A percentile compares a stretch with the other conserved stretches of the same genome.
These are phyloP conservation scores for Maudiozyma barnettii DNA, from an alignment of 805 yeast genomes.

Conservation along the genomic window DNA sequence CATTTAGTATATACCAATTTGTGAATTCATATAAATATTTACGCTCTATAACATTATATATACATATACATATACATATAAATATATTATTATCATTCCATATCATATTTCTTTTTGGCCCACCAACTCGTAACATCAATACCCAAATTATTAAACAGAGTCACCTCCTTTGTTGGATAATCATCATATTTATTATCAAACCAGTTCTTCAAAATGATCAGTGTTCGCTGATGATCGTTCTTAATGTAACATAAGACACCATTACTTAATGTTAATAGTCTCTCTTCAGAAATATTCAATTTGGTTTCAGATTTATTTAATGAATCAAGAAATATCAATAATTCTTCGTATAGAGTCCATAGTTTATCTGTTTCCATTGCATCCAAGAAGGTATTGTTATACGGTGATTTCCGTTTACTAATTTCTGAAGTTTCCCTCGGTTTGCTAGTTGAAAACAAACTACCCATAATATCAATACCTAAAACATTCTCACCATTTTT, in stretches of 20 bases:
- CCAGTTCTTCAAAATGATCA: conserved; percentile 26
- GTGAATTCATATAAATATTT: too few species aligned
- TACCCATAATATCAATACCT: conserved; percentile 20
- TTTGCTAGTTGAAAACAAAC: conserved; percentile 1
- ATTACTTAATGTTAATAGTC: conserved; percentile 24
- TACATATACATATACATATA: neutral
- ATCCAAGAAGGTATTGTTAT: conserved; percentile 16
- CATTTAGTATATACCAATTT: too few species aligned
- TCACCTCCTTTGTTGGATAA: conserved; percentile 1
- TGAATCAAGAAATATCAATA: conserved; percentile 11
- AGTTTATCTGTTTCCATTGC: conserved; percentile 15
- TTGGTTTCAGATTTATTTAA: conserved; percentile 12
- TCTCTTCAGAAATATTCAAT: conserved; percentile 16
- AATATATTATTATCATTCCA: neutral
- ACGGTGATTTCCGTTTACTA: neutral
- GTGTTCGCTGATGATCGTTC: conserved; percentile 11
- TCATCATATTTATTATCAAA: conserved; percentile 10
- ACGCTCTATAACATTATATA: neutral
- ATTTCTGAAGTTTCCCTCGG: neutral
- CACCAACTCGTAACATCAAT: conserved; percentile 20
- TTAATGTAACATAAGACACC: conserved; percentile 26
- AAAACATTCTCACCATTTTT: neutral
- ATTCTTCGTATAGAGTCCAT: conserved; percentile 19
- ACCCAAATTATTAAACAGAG: conserved; percentile 17
- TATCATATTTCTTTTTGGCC: conserved; percentile 4